These are phyloP conservation scores for Alternaria brassicae DNA, from an alignment of 2,329 filamentous ascomycete genomes.

Conservation along the genomic window DNA sequence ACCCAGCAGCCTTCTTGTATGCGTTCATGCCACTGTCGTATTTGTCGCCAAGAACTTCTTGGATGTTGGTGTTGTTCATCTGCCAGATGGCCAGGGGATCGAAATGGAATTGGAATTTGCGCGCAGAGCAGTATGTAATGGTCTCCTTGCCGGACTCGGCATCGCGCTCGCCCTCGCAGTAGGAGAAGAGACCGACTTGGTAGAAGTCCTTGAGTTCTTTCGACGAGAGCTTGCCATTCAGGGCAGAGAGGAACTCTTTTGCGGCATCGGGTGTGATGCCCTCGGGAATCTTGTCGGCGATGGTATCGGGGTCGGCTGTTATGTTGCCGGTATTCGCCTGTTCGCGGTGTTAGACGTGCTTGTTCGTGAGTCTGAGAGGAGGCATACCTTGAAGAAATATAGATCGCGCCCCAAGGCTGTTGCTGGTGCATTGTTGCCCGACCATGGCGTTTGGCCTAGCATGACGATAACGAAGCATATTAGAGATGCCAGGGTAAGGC, in stretches of 20 bases:
- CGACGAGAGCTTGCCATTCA: constrained; percentile 48
- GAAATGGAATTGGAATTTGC: constrained; percentile 78
- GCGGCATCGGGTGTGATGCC: constrained; percentile 37
- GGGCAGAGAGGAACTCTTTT: constrained; percentile 50
- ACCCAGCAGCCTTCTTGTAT: constrained; percentile 77
- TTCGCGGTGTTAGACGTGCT: constrained; percentile 21
- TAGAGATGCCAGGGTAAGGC: constrained; percentile 78
- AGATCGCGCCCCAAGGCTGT: constrained; percentile 57
- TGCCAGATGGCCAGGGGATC: constrained; percentile 71
- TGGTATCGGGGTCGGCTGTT: constrained; percentile 56
- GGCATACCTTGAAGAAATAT: constrained; percentile 63
- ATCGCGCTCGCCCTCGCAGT: constrained; percentile 72
- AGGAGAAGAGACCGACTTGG: constrained; percentile 84
- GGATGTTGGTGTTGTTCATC: constrained; percentile 62
- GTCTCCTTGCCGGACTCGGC: constrained; percentile 57
- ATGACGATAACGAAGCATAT: constrained; percentile 69
- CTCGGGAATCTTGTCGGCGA: constrained; percentile 38
- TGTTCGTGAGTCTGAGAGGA: constrained; percentile 52
- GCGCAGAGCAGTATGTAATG: constrained; percentile 70
- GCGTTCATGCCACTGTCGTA: constrained; percentile 72
- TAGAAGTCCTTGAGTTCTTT: constrained; percentile 74
- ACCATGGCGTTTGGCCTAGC: constrained; percentile 62
- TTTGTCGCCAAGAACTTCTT: constrained; percentile 67
- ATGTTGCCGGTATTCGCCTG: constrained; percentile 59
- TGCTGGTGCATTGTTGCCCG: constrained; percentile 36